Conservation (phyloP, 495 filamentous ascomycete species). For the Xylaria castorea region DNA sequence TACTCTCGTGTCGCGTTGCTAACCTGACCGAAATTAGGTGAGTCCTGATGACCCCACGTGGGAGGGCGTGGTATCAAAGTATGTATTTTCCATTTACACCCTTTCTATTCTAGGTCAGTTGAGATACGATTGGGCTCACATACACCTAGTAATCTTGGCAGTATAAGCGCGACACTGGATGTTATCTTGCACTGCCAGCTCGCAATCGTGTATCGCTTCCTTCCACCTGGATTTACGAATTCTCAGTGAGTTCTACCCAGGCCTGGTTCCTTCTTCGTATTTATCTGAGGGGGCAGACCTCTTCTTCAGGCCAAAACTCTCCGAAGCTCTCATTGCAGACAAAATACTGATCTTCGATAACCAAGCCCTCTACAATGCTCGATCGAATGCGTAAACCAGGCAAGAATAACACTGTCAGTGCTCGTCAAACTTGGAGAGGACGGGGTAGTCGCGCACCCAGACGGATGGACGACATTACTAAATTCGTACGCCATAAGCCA, state of each 20-base stretch:
- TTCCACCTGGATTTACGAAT: constrained; percentile 46
- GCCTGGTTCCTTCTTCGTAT: neutral
- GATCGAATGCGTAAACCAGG: constrained; percentile 64
- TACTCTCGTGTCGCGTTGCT: neutral
- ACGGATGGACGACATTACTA: constrained; percentile 27
- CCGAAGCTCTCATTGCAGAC: neutral
- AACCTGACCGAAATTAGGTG: constrained; percentile 9
- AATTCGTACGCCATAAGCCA: constrained; percentile 30
- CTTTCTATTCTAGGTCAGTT: neutral
- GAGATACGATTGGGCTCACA: neutral
- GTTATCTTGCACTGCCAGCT: constrained; percentile 34
- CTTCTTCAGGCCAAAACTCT: neutral
- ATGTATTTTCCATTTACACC: constrained; percentile 41
- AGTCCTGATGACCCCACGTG: constrained; percentile 29
- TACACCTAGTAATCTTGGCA: neutral
- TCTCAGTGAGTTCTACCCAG: constrained; percentile 21
- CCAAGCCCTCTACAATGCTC: constrained; percentile 40
- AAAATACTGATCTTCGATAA: neutral
- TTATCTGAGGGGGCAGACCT: neutral
- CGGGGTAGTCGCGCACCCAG: neutral
- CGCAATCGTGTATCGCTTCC: constrained; percentile 68
- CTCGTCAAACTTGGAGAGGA: constrained; percentile 35
- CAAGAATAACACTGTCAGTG: constrained; percentile 57
- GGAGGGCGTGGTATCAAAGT: constrained; percentile 4
- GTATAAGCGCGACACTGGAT: constrained; percentile 6